A percentile compares a stretch with the other conserved stretches of the same genome.
Conservation (phyloP, 2,329 filamentous ascomycete species). For the Epichloe sp. region DNA sequence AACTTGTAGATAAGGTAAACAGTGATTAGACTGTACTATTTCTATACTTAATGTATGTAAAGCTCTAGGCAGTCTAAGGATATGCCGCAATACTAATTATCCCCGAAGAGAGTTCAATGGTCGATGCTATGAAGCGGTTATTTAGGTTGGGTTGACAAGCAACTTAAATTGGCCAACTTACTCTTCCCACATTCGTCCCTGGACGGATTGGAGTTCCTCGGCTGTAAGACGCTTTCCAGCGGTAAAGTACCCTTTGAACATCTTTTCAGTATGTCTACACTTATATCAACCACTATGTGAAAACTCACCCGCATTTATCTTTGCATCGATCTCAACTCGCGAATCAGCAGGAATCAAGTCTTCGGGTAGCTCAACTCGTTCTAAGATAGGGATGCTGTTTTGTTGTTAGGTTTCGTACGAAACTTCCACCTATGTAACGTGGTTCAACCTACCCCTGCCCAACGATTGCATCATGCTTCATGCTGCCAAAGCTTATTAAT, state of each 20-base stretch:
- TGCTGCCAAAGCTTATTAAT: conserved; percentile 33
- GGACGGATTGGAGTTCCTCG: conserved; percentile 72
- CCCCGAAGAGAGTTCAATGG: neutral
- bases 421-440: neutral
- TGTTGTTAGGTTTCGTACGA: neutral
- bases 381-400: conserved; percentile 64
- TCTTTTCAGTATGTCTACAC: neutral
- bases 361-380: conserved; percentile 83
- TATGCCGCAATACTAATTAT: neutral
- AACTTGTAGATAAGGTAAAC: too few relatives aligned
- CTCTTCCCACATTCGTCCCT: conserved; percentile 87
- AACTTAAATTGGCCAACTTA: conserved; percentile 20
- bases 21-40: too few relatives aligned
- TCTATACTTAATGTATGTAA: neutral
- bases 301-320: conserved; percentile 78
- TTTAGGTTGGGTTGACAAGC: neutral
- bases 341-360: conserved; percentile 91
- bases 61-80: neutral
- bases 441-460: conserved; percentile 47
- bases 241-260: conserved; percentile 56
- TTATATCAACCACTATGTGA: neutral
- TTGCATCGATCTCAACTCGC: conserved; percentile 95
- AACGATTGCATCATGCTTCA: conserved; percentile 86
- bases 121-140: conserved; percentile 1
- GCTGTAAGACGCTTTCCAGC: conserved; percentile 80